These are phyloP conservation scores for Omphalotus olearius DNA, from an alignment of 1,284 basidiomycete species.

Conservation along the genomic window DNA sequence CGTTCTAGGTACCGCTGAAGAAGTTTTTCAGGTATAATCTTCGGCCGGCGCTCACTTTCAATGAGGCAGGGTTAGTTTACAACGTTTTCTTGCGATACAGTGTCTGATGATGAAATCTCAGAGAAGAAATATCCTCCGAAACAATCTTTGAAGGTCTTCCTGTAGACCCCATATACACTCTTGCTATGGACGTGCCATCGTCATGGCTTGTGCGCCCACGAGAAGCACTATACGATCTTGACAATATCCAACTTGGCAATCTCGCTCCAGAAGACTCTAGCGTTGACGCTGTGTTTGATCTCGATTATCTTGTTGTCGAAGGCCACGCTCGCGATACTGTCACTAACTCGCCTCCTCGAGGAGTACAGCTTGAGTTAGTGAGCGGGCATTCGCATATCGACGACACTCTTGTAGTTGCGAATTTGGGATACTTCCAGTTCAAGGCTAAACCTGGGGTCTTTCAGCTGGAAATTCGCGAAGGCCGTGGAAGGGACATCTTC, in stretches of 20 bases:
- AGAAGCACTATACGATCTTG: constrained; percentile 88
- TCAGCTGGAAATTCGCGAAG: constrained; percentile 77
- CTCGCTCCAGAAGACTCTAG: constrained; percentile 56
- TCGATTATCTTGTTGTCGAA: constrained; percentile 91
- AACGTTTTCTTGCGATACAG: neutral
- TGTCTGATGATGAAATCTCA: constrained; percentile 21
- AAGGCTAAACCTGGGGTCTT: constrained; percentile 90
- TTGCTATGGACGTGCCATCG: constrained; percentile 85
- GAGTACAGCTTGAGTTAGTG: constrained; percentile 79
- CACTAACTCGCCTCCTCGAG: constrained; percentile 69
- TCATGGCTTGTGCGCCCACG: constrained; percentile 92
- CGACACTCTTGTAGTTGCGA: constrained; percentile 89
- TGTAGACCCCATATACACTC: constrained; percentile 79
- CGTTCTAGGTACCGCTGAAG: constrained; percentile 79
- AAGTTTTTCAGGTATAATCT: constrained; percentile 90
- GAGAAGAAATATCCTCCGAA: constrained; percentile 48
- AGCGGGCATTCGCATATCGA: constrained; percentile 51
- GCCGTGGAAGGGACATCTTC: constrained; percentile 80
- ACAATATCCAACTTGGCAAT: constrained; percentile 86
- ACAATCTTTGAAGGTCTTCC: constrained; percentile 54
- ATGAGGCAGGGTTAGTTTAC: constrained; percentile 60
- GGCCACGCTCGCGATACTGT: constrained; percentile 83
- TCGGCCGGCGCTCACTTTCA: constrained; percentile 56
- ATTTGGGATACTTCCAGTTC: constrained; percentile 96
- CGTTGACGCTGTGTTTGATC: constrained; percentile 80